Conservation (phyloP, 331 rosid genomes). For the Malus hybrid region DNA sequence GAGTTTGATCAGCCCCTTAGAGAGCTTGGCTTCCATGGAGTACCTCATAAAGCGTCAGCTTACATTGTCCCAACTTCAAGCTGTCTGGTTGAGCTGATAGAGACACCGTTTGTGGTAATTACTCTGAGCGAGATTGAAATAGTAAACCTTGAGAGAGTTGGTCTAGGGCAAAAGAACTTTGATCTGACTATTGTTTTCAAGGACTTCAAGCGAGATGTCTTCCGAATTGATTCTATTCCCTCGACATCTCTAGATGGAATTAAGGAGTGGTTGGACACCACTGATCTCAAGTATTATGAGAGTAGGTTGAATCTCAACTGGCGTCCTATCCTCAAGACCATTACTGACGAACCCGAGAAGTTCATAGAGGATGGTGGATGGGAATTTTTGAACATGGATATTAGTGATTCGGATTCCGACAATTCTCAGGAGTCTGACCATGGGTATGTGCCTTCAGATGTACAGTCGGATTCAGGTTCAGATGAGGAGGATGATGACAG, state of each 20-base stretch:
- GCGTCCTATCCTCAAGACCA: constrained; percentile 81
- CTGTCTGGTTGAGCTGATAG: constrained; percentile 78
- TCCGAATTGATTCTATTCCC: constrained; percentile 75
- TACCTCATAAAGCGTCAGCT: constrained; percentile 74
- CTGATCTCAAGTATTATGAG: constrained; percentile 73
- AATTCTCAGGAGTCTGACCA: constrained; percentile 67
- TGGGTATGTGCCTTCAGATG: constrained; percentile 68
- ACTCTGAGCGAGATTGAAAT: constrained; percentile 74
- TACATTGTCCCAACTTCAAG: constrained; percentile 77
- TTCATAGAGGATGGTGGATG: constrained; percentile 84
- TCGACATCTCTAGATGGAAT: constrained; percentile 76
- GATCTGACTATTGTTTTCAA: constrained; percentile 74
- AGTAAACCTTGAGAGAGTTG: constrained; percentile 82
- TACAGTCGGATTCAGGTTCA: constrained; percentile 67
- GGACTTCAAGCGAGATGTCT: constrained; percentile 78
- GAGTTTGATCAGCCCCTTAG: constrained; percentile 86
- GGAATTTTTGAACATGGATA: constrained; percentile 75
- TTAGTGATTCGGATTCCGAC: constrained; percentile 69
- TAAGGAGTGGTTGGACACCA: constrained; percentile 80
- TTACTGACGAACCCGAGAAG: constrained; percentile 70
- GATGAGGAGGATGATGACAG: constrained; percentile 56
- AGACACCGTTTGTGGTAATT: constrained; percentile 74
- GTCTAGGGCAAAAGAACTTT: constrained; percentile 84
- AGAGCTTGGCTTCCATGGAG: constrained; percentile 89
- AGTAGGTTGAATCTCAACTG: constrained; percentile 82